Conservation (phyloP, 306 rosid genomes). For the Parietaria judaica region DNA sequence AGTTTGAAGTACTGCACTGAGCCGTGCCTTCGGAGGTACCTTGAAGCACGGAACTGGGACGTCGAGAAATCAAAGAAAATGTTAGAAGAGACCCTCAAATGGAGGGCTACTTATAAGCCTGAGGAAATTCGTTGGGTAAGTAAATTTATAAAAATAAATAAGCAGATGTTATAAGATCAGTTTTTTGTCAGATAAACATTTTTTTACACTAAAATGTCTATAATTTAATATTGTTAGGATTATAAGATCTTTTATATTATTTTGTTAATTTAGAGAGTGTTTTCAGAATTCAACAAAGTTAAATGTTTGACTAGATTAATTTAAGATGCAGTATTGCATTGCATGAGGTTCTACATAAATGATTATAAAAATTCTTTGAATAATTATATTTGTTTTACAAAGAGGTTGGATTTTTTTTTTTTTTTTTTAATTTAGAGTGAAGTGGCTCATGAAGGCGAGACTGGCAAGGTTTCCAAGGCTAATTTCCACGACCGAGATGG, state of each 20-base stretch:
- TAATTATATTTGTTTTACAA: not conserved
- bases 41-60: slow-evolving; percentile 79
- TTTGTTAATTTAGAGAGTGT: too few relatives aligned
- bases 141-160: slow-evolving; percentile 4
- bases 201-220: not conserved
- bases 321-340: too few relatives aligned
- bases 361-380: too few relatives aligned
- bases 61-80: slow-evolving; percentile 32
- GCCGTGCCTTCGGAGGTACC: slow-evolving; percentile 65
- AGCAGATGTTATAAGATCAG: not conserved
- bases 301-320: too few relatives aligned
- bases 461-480: slow-evolving; percentile 77
- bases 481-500: slow-evolving; percentile 66
- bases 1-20: slow-evolving; percentile 60
- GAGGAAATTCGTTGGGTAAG: slow-evolving; percentile 90
- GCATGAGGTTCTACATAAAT: too few relatives aligned
- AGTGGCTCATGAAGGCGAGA: slow-evolving; percentile 22
- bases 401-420: slow-evolving; percentile 68
- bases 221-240: too few relatives aligned
- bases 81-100: slow-evolving; percentile 46
- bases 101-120: slow-evolving; percentile 77
- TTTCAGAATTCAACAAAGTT: too few relatives aligned
- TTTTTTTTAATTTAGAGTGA: slow-evolving; percentile 59
- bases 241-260: too few relatives aligned
- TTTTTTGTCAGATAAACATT: not conserved